Evolutionary conservation across 2,329 filamentous ascomycete genomes (phyloP), one percentile per base, ranked within the genome.

Genomic region (Chrysosporium queenslandicum): DNA sequence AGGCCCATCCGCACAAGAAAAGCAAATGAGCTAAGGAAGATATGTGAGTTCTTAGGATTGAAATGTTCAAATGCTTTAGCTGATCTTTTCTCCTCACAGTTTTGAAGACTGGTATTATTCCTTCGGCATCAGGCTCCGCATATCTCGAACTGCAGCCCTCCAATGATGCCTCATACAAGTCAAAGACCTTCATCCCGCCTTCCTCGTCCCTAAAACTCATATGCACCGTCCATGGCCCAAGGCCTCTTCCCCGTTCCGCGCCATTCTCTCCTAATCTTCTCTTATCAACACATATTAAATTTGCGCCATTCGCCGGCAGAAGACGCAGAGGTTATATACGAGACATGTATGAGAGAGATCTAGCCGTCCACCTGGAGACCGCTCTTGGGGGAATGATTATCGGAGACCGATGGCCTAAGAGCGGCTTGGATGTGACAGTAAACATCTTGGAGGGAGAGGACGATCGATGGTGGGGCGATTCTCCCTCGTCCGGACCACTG

Each of bases 401-500:
- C 63, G 89, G 88, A 12, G 90, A 96, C 66, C 78, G 91, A 53
- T 98, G 91, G 87, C 92, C 92, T n/a, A 98, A 98, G 75, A 95
- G 88, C 66, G 90, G 88, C 41, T 83, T 95, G n/a, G 92, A 98
- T 66, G 83, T 98, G 37, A 84, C 95, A 16, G 82, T 98, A 46
- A 96, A 89, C 0, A 82, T 98, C 46, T 75, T 98, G 16, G 92
- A 98, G 71, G 91, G 88, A 2, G 92, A 97, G 64, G 87, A 96
- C 65, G 85, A 91, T 61, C 74, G 75, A 32, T 82, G 79, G 76
- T 81, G 78, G 77, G 49, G 29, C 3, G 77, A 81, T 64, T 7
- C 74, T 70, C 53, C 70, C 60, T 18, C 66, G 65, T 53, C 78
- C 66, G 66, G 78, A 68, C 29, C 74, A 43, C 37, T 55, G 29